Percentiles rank a stretch among this genome's conserved stretches.
phyloP scores from a whole-genome alignment of 106 monocot species.

The Allium cepa region DNA sequence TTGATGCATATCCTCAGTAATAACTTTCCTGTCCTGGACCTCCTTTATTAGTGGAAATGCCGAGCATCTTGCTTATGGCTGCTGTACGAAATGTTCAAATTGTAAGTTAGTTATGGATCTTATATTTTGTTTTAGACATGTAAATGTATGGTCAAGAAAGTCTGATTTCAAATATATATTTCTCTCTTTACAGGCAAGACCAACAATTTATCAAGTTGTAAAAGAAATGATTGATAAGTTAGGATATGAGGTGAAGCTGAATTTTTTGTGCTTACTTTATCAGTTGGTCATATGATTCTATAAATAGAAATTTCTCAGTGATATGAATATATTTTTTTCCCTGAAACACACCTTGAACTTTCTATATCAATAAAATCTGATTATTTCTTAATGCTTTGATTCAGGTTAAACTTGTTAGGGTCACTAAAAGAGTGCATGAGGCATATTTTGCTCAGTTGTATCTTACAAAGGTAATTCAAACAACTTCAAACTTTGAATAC shows the following conservation, averaged over 20 bases:
- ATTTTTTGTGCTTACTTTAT: too few species aligned
- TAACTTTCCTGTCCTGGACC: neutral
- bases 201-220: conserved; percentile 87
- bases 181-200: conserved; percentile 34
- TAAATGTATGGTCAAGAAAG: neutral
- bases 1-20: neutral
- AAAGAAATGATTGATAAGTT: conserved; percentile 94
- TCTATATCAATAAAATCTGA: too few species aligned
- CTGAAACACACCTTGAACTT: too few species aligned
- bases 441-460: conserved; percentile 83
- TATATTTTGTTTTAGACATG: neutral
- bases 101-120: conserved; percentile 25
- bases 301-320: too few species aligned
- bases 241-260: conserved; percentile 63
- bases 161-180: neutral
- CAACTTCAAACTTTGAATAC: neutral
- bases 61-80: conserved; percentile 90
- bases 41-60: conserved; percentile 84
- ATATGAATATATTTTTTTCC: too few species aligned
- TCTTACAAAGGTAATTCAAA: conserved; percentile 46
- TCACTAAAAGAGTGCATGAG: conserved; percentile 85
- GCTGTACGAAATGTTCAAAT: conserved; percentile 94
- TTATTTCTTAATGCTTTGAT: neutral
- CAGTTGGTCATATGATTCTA: too few species aligned
- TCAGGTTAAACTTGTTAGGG: conserved; percentile 77